These are phyloP conservation scores for Phoenix dactylifera DNA, from an alignment of 176 grass and related monocot genomes.

Conservation along the genomic window DNA sequence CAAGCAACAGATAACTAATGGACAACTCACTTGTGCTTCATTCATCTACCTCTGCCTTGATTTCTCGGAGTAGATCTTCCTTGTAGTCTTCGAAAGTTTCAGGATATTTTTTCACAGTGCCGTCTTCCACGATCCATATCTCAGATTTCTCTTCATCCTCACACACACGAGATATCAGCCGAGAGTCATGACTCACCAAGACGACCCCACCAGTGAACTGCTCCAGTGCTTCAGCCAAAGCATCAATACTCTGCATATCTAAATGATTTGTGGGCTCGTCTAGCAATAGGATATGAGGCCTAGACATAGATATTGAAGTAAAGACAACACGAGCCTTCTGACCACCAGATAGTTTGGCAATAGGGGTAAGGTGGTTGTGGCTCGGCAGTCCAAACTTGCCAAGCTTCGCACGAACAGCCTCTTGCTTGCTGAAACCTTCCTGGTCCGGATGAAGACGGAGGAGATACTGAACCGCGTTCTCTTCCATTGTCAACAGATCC, in stretches of 20 bases:
- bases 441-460: slow-evolving; percentile 87
- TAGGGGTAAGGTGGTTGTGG: slow-evolving; percentile 96
- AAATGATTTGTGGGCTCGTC: slow-evolving; percentile 99
- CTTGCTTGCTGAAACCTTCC: slow-evolving; percentile 87
- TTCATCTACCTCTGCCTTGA: slow-evolving; percentile 82
- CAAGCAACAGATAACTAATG: slow-evolving; percentile 13
- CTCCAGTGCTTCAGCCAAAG: slow-evolving; percentile 78
- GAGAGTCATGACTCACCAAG: slow-evolving; percentile 80
- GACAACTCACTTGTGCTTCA: slow-evolving; percentile 29
- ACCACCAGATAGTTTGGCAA: slow-evolving; percentile 86
- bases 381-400: slow-evolving; percentile 94
- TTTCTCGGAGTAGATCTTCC: slow-evolving; percentile 86
- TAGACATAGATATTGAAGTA: slow-evolving; percentile 96
- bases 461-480: slow-evolving; percentile 89
- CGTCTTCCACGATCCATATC: slow-evolving; percentile 96
- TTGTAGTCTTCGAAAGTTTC: slow-evolving; percentile 91
- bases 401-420: slow-evolving; percentile 83
- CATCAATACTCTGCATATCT: slow-evolving; percentile 98
- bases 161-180: slow-evolving; percentile 86
- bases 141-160: slow-evolving; percentile 79
- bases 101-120: slow-evolving; percentile 67
- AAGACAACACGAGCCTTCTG: slow-evolving; percentile 91
- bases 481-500: slow-evolving; percentile 91
- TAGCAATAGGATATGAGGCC: slow-evolving; percentile 83
- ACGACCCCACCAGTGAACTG: slow-evolving; percentile 94